Evolutionary conservation across 805 yeast species (phyloP).

Genomic region (Metschnikowia peoriensis): DNA sequence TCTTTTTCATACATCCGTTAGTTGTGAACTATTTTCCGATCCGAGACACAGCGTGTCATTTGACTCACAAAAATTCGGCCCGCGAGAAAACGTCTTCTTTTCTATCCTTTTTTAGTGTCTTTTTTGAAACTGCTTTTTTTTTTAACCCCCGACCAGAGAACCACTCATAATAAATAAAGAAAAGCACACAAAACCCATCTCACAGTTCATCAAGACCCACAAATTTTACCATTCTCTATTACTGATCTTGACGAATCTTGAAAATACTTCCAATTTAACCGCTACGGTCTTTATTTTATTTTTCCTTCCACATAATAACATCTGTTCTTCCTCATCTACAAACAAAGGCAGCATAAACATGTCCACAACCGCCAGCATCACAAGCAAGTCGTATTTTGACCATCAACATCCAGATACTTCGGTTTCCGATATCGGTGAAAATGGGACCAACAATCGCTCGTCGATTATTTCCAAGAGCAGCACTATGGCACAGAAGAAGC

Average conservation of each 20-base stretch:
- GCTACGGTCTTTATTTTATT: not conserved
- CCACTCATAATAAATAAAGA: not conserved
- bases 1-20: not conserved
- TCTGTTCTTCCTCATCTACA: not conserved
- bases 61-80: not conserved
- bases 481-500: not conserved
- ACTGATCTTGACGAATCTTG: not conserved
- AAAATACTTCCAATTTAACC: not conserved
- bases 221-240: not conserved
- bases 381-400: slow-evolving; percentile 9
- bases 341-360: not conserved
- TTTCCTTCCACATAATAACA: not conserved
- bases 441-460: slow-evolving; percentile 1
- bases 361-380: slow-evolving; percentile 10
- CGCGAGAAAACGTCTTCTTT: not conserved
- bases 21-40: not conserved
- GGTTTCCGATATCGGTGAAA: slow-evolving; percentile 8
- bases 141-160: not conserved
- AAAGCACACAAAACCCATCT: not conserved
- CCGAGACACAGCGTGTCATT: not conserved
- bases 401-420: slow-evolving; percentile 8
- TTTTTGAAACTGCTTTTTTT: not conserved
- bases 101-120: not conserved
- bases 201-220: not conserved
- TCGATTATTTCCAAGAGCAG: slow-evolving; percentile 4